These are phyloP conservation scores for Artemisia annua DNA, from an alignment of 129 eudicot genomes.

Conservation along the genomic window DNA sequence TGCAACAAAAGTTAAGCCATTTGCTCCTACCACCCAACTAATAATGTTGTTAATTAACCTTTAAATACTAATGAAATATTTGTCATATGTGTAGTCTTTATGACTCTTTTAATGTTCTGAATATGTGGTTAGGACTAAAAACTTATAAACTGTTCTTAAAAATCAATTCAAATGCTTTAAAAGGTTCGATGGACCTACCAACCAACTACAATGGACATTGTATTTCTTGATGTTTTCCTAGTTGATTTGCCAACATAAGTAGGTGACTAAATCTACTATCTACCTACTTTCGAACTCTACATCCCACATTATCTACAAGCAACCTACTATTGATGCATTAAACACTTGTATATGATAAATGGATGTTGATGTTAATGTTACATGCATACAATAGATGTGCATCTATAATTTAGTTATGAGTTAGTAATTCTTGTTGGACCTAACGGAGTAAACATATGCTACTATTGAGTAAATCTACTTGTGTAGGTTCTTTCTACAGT, in stretches of 20 bases:
- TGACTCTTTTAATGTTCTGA: neutral
- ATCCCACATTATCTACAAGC: slow-evolving; percentile 31
- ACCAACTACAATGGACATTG: slow-evolving; percentile 23
- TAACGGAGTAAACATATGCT: neutral
- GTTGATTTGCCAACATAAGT: slow-evolving; percentile 29
- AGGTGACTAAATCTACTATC: slow-evolving; percentile 37
- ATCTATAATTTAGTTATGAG: neutral
- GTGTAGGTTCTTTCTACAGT: neutral
- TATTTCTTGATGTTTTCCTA: slow-evolving; percentile 13
- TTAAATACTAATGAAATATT: neutral
- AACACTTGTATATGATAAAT: slow-evolving; percentile 3
- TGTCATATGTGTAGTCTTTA: neutral
- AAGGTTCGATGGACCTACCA: slow-evolving; percentile 29
- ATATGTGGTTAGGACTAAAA: neutral
- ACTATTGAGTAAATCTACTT: neutral
- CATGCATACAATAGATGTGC: slow-evolving; percentile 14
- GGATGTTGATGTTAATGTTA: neutral
- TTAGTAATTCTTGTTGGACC: neutral
- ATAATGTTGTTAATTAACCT: slow-evolving; percentile 22
- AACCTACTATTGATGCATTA: slow-evolving; percentile 15
- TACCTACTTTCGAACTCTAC: slow-evolving; percentile 20
- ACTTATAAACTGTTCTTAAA: neutral
- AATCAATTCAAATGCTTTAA: neutral
- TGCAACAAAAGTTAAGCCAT: slow-evolving; percentile 32
- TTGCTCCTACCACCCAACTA: slow-evolving; percentile 30